Evolutionary conservation across 768 basidiomycete genomes (phyloP).

Genomic region (Hygrophorus russula): DNA sequence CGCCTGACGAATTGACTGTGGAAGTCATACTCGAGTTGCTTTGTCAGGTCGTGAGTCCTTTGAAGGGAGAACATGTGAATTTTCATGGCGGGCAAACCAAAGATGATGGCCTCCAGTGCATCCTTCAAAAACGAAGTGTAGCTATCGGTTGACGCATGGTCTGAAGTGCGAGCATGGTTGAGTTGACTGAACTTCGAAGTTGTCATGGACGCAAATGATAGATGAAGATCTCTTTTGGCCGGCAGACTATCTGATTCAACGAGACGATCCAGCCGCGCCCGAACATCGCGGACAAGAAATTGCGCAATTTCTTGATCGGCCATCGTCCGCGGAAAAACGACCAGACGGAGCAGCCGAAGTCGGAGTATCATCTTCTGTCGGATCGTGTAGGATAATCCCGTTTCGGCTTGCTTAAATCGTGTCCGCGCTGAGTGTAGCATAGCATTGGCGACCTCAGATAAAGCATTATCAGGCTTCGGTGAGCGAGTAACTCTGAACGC

Average conservation of each 20-base stretch:
- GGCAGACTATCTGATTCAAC: slow-evolving; percentile 38
- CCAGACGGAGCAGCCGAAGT: slow-evolving; percentile 51
- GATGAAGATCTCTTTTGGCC: slow-evolving; percentile 50
- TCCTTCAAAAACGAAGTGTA: slow-evolving; percentile 47
- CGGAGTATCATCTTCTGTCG: slow-evolving; percentile 66
- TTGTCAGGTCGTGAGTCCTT: slow-evolving; percentile 22
- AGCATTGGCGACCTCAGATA: slow-evolving; percentile 79
- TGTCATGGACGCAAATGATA: slow-evolving; percentile 67
- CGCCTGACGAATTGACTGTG: slow-evolving; percentile 54
- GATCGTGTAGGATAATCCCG: slow-evolving; percentile 47
- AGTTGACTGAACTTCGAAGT: slow-evolving; percentile 65
- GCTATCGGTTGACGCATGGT: slow-evolving; percentile 36
- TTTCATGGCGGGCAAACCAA: slow-evolving; percentile 71
- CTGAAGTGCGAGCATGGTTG: slow-evolving; percentile 32
- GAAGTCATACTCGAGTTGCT: slow-evolving; percentile 55
- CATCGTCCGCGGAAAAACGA: slow-evolving; percentile 74
- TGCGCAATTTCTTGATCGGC: slow-evolving; percentile 69
- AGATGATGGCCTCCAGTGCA: slow-evolving; percentile 61
- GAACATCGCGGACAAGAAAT: slow-evolving; percentile 56
- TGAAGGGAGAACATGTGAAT: slow-evolving; percentile 76
- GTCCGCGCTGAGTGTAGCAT: slow-evolving; percentile 68
- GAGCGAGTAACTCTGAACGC: slow-evolving; percentile 65
- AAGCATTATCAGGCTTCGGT: slow-evolving; percentile 67
- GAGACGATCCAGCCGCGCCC: slow-evolving; percentile 58
- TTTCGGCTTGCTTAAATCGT: slow-evolving; percentile 59